A percentile compares a stretch with the other conserved stretches of the same genome.
phyloP scores from a whole-genome alignment of 2,329 filamentous ascomycete genomes.

The Lachnellula cervina region DNA sequence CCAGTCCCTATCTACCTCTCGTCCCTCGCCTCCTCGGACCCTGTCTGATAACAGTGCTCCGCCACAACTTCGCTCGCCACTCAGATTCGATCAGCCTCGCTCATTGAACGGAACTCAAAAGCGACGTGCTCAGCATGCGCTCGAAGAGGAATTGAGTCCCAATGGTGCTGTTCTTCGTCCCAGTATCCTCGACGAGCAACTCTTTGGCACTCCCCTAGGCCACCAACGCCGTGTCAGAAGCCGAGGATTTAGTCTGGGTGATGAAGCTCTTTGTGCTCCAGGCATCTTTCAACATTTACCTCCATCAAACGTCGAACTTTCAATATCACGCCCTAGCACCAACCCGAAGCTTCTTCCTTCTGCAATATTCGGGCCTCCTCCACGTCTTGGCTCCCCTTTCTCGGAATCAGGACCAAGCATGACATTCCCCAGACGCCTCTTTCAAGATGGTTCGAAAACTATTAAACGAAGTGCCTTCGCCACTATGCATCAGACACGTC shows the following conservation, averaged over 20 bases:
- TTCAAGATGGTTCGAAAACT: slow-evolving; percentile 31
- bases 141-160: slow-evolving; percentile 26
- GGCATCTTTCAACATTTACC: slow-evolving; percentile 18
- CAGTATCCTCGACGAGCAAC: slow-evolving; percentile 28
- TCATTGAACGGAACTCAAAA: slow-evolving; percentile 29
- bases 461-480: slow-evolving; percentile 47
- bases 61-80: slow-evolving; percentile 24
- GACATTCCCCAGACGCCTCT: slow-evolving; percentile 56
- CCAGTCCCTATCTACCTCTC: slow-evolving; percentile 7
- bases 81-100: slow-evolving; percentile 23
- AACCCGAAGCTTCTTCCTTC: slow-evolving; percentile 30
- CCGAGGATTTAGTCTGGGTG: slow-evolving; percentile 31
- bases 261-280: slow-evolving; percentile 23
- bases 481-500: slow-evolving; percentile 47
- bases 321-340: not conserved
- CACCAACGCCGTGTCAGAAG: slow-evolving; percentile 28
- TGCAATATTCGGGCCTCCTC: slow-evolving; percentile 25
- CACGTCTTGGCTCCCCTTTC: slow-evolving; percentile 57
- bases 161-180: slow-evolving; percentile 24
- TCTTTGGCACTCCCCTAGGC: slow-evolving; percentile 24
- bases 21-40: slow-evolving; percentile 12
- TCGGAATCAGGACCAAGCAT: slow-evolving; percentile 45
- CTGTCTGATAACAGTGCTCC: slow-evolving; percentile 14
- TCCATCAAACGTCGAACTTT: slow-evolving; percentile 2
- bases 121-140: slow-evolving; percentile 26